phyloP scores from a whole-genome alignment of 2,329 filamentous ascomycete species.

The Sporothrix sp. region DNA sequence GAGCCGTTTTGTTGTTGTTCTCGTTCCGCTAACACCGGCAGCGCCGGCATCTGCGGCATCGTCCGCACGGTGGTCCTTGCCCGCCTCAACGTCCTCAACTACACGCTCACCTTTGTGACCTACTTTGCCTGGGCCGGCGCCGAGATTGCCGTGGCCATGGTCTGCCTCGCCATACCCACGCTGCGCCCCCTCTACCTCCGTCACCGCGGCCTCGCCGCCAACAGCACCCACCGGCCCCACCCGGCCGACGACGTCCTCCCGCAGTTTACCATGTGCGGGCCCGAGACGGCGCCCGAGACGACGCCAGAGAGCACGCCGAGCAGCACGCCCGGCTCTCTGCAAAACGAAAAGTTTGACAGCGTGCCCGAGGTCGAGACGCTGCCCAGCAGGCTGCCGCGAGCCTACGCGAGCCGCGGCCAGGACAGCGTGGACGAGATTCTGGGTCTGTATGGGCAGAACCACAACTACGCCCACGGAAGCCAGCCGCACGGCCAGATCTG shows the following conservation, averaged over 20 bases:
- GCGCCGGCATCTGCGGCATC: conserved; percentile 23
- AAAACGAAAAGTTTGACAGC: conserved; percentile 4
- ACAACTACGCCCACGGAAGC: conserved; percentile 12
- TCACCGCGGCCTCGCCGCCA: conserved; percentile 24
- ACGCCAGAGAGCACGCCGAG: not conserved
- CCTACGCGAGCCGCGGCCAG: conserved; percentile 14
- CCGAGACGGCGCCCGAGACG: conserved; percentile 20
- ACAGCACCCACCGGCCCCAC: conserved; percentile 46
- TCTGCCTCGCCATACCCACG: conserved; percentile 32
- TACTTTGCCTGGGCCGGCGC: conserved; percentile 27
- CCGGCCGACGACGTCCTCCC: conserved; percentile 48
- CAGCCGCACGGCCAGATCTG: conserved; percentile 2
- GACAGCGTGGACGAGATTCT: conserved; percentile 27
- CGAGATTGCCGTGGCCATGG: conserved; percentile 30
- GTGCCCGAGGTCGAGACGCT: conserved; percentile 28
- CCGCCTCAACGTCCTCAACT: conserved; percentile 21
- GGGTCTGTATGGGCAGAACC: conserved; percentile 21
- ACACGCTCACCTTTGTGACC: conserved; percentile 18
- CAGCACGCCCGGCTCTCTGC: not conserved
- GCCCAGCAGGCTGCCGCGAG: not conserved
- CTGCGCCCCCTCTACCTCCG: conserved; percentile 34
- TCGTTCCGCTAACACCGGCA: conserved; percentile 14
- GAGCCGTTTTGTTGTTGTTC: not conserved
- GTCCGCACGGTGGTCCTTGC: conserved; percentile 23
- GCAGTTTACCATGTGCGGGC: conserved; percentile 39